phyloP scores from a whole-genome alignment of 2,329 filamentous ascomycete species.

The Ascochyta pisi region DNA sequence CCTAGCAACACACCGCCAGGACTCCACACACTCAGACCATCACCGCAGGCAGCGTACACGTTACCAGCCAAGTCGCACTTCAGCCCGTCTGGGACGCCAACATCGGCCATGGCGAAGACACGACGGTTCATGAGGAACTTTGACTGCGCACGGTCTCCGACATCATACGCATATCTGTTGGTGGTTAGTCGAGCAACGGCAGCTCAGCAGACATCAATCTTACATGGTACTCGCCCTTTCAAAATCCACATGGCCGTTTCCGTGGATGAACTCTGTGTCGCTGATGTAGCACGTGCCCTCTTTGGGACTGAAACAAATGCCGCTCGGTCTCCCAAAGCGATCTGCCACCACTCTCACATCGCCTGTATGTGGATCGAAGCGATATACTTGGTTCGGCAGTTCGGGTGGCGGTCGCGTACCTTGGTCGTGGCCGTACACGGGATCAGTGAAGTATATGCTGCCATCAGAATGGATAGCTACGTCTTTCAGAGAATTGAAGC shows the following conservation, averaged over 20 bases:
- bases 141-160: conserved; percentile 16
- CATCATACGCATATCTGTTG: conserved; percentile 31
- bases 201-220: neutral
- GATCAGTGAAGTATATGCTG: conserved; percentile 58
- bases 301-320: conserved; percentile 53
- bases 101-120: conserved; percentile 35
- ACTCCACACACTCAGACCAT: conserved; percentile 59
- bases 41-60: conserved; percentile 59
- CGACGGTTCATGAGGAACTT: conserved; percentile 30
- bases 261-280: conserved; percentile 45
- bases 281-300: conserved; percentile 52
- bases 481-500: conserved; percentile 53
- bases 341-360: conserved; percentile 49
- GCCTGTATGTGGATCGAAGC: conserved; percentile 49
- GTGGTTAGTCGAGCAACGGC: neutral
- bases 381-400: conserved; percentile 44
- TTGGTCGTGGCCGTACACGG: conserved; percentile 36
- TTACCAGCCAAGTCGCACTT: conserved; percentile 53
- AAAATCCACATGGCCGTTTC: conserved; percentile 22
- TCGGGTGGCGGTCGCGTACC: conserved; percentile 31
- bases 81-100: conserved; percentile 30
- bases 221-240: conserved; percentile 28
- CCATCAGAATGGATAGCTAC: conserved; percentile 49
- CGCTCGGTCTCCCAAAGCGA: conserved; percentile 50
- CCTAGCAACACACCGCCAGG: conserved; percentile 54